Evolutionary conservation across 345 rosid genomes (phyloP), one percentile per base, ranked within the genome.

Genomic region (Luvunga scandens): DNA sequence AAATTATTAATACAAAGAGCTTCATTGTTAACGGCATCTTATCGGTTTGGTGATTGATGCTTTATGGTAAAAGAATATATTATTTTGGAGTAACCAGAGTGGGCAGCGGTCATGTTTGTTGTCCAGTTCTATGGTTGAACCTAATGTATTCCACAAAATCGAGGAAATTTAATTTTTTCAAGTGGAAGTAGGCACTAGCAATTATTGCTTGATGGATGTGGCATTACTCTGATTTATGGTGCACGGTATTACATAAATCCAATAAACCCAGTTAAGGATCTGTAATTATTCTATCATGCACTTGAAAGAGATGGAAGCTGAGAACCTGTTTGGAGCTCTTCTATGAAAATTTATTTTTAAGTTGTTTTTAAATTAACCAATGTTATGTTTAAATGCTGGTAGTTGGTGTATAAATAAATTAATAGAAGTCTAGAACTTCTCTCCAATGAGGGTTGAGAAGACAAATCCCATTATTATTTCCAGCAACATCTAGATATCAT

Each of bases 91-190:
- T 30, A 24, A 7, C 6, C 13, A 12, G 18, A 55, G 36, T 24
- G 68, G 24, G 27, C 76, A 36, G 14, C 19, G 24, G 14, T 60
- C 2, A 9, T 65, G 10, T 38, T 19, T 28, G 38, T 16, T 34
- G 78, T 66, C 21, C 45, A 63, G 71, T 30, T n/a, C 30, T 53
- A 8, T 50, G 8, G 21, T 50, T 21, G n/a, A 21, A 75, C 48
- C 24, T 30, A 9, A 31, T 13, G 16, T 39, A 5, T 25, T 22
- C 7, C 50, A 78, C 61, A 57, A 36, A 66, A 39, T 53, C 76
- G 53, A 55, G 39, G 71, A 79, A 73, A 24, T n/a, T 69, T 66
- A 73, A 77, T 65, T 73, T 45, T 18, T 14, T 12, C 21, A 73
- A 61, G 18, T 45, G 64, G 27, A 57, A 21, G 61, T 27, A 5